These are phyloP conservation scores for Tilletia setariae DNA, from an alignment of 1,284 basidiomycete genomes.

Conservation along the genomic window DNA sequence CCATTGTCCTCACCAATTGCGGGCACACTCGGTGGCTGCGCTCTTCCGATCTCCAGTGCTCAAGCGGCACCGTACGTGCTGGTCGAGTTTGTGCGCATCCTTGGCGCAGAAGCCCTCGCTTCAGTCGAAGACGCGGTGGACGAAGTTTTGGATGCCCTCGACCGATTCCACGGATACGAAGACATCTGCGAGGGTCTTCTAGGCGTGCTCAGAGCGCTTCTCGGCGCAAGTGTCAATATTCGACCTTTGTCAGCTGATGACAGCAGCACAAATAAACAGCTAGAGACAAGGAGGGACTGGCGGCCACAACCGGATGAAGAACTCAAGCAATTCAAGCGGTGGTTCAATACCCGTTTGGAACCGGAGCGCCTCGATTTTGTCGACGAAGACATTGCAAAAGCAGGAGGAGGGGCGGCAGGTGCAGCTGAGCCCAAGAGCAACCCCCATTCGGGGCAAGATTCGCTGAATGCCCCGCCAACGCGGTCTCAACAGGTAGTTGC, in stretches of 20 bases:
- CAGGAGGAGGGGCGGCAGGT: background rate
- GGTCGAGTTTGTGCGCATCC: constrained; percentile 46
- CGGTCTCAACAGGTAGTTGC: constrained; percentile 29
- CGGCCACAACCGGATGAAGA: constrained; percentile 13
- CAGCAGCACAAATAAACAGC: background rate
- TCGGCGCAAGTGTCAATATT: constrained; percentile 6
- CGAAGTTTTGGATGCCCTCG: constrained; percentile 50
- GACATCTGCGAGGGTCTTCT: constrained; percentile 40
- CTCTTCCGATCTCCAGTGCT: constrained; percentile 19
- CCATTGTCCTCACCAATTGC: background rate
- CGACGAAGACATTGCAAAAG: background rate
- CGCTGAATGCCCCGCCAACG: constrained; percentile 4
- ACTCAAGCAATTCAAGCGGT: constrained; percentile 20
- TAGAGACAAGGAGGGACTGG: background rate
- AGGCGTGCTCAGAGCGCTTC: constrained; percentile 36
- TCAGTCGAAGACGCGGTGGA: constrained; percentile 52
- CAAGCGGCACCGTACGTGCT: constrained; percentile 49
- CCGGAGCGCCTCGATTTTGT: constrained; percentile 5
- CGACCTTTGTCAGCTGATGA: background rate
- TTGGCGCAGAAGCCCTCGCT: constrained; percentile 44
- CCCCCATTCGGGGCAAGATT: background rate
- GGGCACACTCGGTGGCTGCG: constrained; percentile 9
- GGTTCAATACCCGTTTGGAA: constrained; percentile 15
- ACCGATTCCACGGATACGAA: constrained; percentile 44
- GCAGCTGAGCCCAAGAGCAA: background rate